Evolutionary conservation across 148 eudicot species (phyloP), one percentile per base, ranked within the genome.

Genomic region (Drosera capensis): DNA sequence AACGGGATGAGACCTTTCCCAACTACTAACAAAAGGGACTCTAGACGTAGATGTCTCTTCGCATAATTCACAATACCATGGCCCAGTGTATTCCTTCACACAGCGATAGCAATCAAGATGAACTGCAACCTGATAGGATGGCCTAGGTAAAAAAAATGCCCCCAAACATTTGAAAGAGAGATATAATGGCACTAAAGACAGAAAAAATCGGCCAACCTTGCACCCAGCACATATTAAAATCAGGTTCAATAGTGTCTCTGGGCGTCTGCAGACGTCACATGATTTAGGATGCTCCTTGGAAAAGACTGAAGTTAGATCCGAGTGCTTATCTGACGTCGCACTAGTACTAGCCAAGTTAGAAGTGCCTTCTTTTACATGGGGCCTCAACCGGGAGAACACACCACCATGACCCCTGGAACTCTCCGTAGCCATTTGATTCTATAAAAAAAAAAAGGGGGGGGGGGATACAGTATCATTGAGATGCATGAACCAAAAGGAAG

Each of bases 1-100:
- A 46, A 56, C 59, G 55, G 71, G 57, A 49, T 44, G 60, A 49
- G 75, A 75, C 59, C 58, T 75, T 50, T 58, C 86, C 58, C 55
- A 56, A 9, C 70, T 52, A 61, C 58, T 67, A 23, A 56, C 62
- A 29, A 48, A 45, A 18, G 62, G 38, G 54, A 64, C 57, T 48
- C 62, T 67, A 40, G 82, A 63, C 1, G 64, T 65, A 40, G 57
- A 60, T 42, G 56, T 25, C 46, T 78, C 87, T 45, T 84, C 95
- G 52, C 99, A 90, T 53, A 84, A 52, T 59, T 90, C 99, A 54
- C 99, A 90, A 47, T 63, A 79, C 99, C 99, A 90, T 14, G 99
- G 95, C 45, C 99, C 95, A 3, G 78, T 52, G 37, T 79, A 59
- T 58, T 77, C 82, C 68, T 71, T 84, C 30, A 71, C 87, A 62